These are phyloP conservation scores for Raddia guianensis DNA, from an alignment of 176 grass and related monocot genomes.

Conservation along the genomic window DNA sequence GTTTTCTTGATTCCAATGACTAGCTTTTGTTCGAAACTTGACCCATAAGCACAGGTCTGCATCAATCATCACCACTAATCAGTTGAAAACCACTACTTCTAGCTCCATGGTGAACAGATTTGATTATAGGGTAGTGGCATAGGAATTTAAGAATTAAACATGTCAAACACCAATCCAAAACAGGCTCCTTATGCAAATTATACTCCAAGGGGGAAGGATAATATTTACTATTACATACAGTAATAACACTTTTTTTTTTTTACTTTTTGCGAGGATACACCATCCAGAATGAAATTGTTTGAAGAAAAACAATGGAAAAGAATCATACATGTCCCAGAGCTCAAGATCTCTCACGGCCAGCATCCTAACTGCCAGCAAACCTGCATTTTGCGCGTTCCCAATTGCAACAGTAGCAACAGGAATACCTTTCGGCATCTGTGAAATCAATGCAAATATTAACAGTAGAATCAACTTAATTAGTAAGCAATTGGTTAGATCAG, in stretches of 20 bases:
- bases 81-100: background rate
- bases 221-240: background rate
- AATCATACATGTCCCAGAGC: slow-evolving; percentile 60
- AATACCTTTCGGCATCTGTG: slow-evolving; percentile 92
- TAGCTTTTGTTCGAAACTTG: slow-evolving; percentile 3
- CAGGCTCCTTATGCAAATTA: background rate
- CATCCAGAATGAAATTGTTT: slow-evolving; percentile 14
- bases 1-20: background rate
- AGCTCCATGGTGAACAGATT: background rate
- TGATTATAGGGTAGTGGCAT: background rate
- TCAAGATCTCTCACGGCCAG: slow-evolving; percentile 62
- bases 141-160: slow-evolving; percentile 1
- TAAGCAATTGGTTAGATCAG: background rate
- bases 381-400: slow-evolving; percentile 88
- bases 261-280: background rate
- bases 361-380: slow-evolving; percentile 70
- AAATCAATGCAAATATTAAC: slow-evolving; percentile 26
- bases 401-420: slow-evolving; percentile 80
- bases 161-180: slow-evolving; percentile 3
- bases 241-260: background rate
- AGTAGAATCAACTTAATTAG: slow-evolving; percentile 15
- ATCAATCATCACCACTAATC: slow-evolving; percentile 11
- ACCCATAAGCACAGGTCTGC: background rate
- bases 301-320: slow-evolving; percentile 10
- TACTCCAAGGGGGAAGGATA: no score